These are phyloP conservation scores for Phytomonas sp. DNA, from an alignment of 208 protist genomes.

Conservation along the genomic window DNA sequence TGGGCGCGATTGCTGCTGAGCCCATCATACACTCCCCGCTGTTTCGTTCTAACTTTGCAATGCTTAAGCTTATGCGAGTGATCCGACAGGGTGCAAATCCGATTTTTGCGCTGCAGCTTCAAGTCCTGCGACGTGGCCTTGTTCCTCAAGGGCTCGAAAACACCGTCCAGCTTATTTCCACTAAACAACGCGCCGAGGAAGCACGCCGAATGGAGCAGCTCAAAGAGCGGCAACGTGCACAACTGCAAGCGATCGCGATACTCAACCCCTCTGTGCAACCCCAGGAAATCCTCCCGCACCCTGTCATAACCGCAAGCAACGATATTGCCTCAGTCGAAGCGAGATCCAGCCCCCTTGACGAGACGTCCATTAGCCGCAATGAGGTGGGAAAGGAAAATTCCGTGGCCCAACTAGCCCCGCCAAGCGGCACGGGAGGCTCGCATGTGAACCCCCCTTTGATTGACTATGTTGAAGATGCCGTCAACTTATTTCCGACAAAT, in stretches of 20 bases:
- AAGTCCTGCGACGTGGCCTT: conserved; percentile 55
- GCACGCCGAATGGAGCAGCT: conserved; percentile 14
- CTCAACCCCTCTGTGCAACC: not conserved
- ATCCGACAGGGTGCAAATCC: conserved; percentile 47
- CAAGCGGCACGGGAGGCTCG: not conserved
- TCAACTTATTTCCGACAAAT: conserved; percentile 84
- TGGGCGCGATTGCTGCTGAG: conserved; percentile 58
- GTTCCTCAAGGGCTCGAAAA: conserved; percentile 55
- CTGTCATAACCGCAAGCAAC: not conserved
- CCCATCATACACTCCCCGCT: conserved; percentile 56
- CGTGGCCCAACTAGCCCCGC: not conserved
- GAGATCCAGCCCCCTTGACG: no score
- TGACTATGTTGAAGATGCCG: conserved; percentile 39
- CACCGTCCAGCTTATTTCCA: conserved; percentile 45
- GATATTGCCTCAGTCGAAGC: not conserved
- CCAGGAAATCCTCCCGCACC: not conserved
- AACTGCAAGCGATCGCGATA: conserved; percentile 16
- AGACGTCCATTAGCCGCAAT: not conserved
- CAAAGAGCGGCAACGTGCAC: conserved; percentile 17
- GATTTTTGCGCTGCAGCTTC: conserved; percentile 56
- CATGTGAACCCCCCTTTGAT: not conserved
- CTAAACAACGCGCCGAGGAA: conserved; percentile 16
- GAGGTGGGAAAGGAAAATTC: not conserved
- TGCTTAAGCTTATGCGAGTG: conserved; percentile 61
- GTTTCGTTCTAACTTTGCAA: conserved; percentile 73